phyloP scores from a whole-genome alignment of 768 basidiomycete genomes.

The Lactifluus pinguis region DNA sequence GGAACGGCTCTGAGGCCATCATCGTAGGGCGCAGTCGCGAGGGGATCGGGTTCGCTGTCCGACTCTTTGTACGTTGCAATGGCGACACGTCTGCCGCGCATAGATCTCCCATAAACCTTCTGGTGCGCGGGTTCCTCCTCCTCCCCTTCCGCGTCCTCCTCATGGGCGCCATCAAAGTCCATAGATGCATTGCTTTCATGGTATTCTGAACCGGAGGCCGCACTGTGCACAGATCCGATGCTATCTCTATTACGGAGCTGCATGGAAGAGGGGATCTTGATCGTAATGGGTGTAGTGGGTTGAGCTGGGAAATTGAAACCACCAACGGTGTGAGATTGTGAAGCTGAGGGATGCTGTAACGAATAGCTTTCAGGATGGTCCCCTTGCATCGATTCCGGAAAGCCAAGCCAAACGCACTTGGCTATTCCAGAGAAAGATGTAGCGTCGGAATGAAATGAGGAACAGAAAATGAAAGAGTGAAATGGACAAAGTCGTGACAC shows the following conservation, averaged over 20 bases:
- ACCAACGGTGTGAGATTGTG: conserved; percentile 11
- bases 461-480: conserved; percentile 2
- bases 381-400: conserved; percentile 15
- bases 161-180: conserved; percentile 24
- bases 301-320: conserved; percentile 18
- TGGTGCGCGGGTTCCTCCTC: conserved; percentile 15
- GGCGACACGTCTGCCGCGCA: conserved; percentile 23
- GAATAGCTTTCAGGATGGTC: conserved; percentile 12
- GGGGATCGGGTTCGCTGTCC: conserved; percentile 18
- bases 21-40: conserved; percentile 1
- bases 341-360: background rate
- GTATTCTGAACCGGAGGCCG: conserved; percentile 30
- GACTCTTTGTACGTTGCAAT: conserved; percentile 27
- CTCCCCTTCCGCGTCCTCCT: conserved; percentile 21
- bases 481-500: conserved; percentile 15
- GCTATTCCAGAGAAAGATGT: background rate
- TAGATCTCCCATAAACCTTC: conserved; percentile 17
- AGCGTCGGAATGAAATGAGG: background rate
- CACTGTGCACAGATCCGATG: conserved; percentile 18
- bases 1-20: conserved; percentile 5
- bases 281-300: conserved; percentile 8
- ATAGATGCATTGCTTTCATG: conserved; percentile 27
- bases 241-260: conserved; percentile 17
- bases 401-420: background rate
- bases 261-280: conserved; percentile 18